phyloP scores from a whole-genome alignment of 768 basidiomycete species.

The Porphyrellus cyaneotinctus region DNA sequence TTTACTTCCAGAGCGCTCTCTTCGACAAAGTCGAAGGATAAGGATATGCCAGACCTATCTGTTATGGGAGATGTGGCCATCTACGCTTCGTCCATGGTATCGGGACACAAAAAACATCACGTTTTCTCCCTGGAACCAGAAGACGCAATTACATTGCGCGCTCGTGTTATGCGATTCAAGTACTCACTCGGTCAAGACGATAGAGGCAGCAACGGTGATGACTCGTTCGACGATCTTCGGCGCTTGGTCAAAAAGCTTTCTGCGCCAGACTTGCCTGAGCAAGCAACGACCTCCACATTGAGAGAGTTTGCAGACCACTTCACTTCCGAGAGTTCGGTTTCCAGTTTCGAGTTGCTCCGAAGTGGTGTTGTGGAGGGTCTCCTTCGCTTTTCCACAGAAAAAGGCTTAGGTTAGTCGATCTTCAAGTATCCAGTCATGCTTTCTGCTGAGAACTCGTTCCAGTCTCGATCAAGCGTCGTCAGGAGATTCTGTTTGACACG shows the following conservation, averaged over 20 bases:
- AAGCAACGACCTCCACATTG: conserved; percentile 57
- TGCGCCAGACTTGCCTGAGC: conserved; percentile 52
- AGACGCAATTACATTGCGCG: conserved; percentile 90
- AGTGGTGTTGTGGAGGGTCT: conserved; percentile 90
- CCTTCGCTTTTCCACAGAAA: conserved; percentile 75
- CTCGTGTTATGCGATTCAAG: conserved; percentile 84
- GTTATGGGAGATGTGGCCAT: conserved; percentile 35
- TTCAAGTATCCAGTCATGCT: not conserved
- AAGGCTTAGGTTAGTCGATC: conserved; percentile 32
- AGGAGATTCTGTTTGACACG: conserved; percentile 75
- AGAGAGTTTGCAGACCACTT: conserved; percentile 80
- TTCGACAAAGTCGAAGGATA: conserved; percentile 49
- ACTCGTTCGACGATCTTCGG: conserved; percentile 60
- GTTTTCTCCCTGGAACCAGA: conserved; percentile 74
- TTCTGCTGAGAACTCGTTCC: conserved; percentile 5
- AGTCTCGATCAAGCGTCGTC: conserved; percentile 66
- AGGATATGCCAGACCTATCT: conserved; percentile 32
- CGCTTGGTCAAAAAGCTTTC: conserved; percentile 64
- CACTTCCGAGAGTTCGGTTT: conserved; percentile 72
- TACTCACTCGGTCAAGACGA: conserved; percentile 59
- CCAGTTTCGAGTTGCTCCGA: conserved; percentile 93
- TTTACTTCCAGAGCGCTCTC: conserved; percentile 63
- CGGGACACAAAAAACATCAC: conserved; percentile 66
- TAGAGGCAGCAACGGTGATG: conserved; percentile 50
- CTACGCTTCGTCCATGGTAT: conserved; percentile 44